phyloP scores from a whole-genome alignment of 306 rosid species.

The Cicer cuneatum region DNA sequence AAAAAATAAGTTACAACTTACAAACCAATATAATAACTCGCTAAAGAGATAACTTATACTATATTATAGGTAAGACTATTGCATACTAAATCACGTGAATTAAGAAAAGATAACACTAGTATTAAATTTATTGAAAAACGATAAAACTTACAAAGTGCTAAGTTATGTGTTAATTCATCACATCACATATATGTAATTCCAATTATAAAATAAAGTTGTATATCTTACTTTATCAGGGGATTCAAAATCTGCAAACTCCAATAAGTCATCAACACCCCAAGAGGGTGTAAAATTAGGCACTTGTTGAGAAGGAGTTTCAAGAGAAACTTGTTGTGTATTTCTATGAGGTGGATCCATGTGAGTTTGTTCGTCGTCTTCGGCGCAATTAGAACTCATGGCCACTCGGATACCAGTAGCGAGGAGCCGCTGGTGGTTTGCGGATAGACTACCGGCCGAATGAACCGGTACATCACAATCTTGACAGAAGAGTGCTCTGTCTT shows the following conservation, averaged over 20 bases:
- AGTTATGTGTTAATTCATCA: background rate
- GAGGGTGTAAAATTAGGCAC: slow-evolving; percentile 66
- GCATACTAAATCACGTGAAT: no score
- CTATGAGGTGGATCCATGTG: slow-evolving; percentile 70
- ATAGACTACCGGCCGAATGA: slow-evolving; percentile 73
- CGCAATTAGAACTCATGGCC: slow-evolving; percentile 65
- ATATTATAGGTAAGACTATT: no score
- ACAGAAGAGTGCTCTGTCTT: slow-evolving; percentile 96
- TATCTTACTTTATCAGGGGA: slow-evolving; percentile 70
- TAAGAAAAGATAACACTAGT: no score
- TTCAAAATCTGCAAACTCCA: slow-evolving; percentile 70
- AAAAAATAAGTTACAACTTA: background rate
- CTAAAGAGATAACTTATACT: no score
- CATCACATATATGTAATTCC: background rate
- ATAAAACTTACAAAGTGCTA: no score
- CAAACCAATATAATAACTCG: background rate
- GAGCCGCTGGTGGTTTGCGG: slow-evolving; percentile 93
- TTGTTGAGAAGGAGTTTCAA: slow-evolving; percentile 59
- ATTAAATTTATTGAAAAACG: no score
- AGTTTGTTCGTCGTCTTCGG: slow-evolving; percentile 57
- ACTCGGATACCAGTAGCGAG: slow-evolving; percentile 92
- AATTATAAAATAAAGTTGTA: slow-evolving; percentile 23
- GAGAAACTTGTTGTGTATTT: slow-evolving; percentile 53
- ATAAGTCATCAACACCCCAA: slow-evolving; percentile 91
- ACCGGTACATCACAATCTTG: slow-evolving; percentile 89